A percentile compares a stretch with the other conserved stretches of the same genome.
Evolutionary conservation across 139 green algal species (phyloP).

Genomic region (Closterium sp.): DNA sequence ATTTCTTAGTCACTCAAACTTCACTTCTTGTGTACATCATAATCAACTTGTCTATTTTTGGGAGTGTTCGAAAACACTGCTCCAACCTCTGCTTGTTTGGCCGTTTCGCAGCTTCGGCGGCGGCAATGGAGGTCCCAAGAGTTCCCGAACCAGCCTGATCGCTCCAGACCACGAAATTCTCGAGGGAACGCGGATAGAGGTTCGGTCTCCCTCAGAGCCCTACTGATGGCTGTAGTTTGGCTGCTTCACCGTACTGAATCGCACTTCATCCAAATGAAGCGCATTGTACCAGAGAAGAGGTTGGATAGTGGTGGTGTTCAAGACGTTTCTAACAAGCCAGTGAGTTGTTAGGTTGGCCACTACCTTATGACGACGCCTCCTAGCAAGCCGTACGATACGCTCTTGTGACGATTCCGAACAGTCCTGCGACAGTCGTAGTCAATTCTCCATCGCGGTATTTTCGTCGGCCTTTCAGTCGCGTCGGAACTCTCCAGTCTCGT

Average conservation of each 20-base stretch:
- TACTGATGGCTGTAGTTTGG: neutral
- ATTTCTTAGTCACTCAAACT: no score
- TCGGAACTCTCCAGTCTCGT: neutral
- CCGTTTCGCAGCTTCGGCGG: neutral
- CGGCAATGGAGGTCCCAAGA: neutral
- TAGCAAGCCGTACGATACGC: neutral
- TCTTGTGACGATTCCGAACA: no score
- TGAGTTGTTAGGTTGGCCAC: no score
- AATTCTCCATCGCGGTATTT: neutral
- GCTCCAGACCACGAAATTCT: neutral
- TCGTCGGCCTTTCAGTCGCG: no score
- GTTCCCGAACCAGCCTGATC: neutral
- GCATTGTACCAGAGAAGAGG: neutral
- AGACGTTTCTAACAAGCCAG: no score
- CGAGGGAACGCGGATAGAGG: neutral
- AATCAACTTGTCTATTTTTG: no score
- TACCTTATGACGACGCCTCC: no score
- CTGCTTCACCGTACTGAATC: neutral
- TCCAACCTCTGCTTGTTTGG: neutral
- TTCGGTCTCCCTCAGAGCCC: no score
- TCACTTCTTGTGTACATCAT: no score
- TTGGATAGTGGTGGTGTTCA: no score
- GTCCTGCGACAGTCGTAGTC: neutral
- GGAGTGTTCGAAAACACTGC: no score
- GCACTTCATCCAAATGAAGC: neutral